These are phyloP conservation scores for Westerdykella aurantiaca DNA, from an alignment of 2,329 filamentous ascomycete genomes.

Conservation along the genomic window DNA sequence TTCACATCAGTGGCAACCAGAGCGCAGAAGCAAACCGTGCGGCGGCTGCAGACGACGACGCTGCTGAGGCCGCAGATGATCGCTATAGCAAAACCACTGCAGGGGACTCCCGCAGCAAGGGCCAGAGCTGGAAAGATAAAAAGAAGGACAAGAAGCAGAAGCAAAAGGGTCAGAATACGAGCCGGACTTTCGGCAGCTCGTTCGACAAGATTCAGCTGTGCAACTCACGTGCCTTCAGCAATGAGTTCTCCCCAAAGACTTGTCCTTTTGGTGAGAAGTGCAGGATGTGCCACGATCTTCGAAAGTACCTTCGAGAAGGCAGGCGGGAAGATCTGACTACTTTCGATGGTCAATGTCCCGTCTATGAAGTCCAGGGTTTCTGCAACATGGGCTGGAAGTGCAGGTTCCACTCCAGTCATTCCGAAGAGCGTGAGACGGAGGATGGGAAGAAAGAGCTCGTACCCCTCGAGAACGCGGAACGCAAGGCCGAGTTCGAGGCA, in stretches of 20 bases:
- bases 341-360: slow-evolving; percentile 72
- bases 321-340: slow-evolving; percentile 74
- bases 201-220: slow-evolving; percentile 74
- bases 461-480: slow-evolving; percentile 54
- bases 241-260: slow-evolving; percentile 72
- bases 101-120: slow-evolving; percentile 30
- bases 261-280: slow-evolving; percentile 79
- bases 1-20: slow-evolving; percentile 25
- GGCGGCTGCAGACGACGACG: slow-evolving; percentile 48
- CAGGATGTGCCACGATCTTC: slow-evolving; percentile 74
- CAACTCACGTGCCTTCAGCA: slow-evolving; percentile 60
- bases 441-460: slow-evolving; percentile 81
- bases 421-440: slow-evolving; percentile 67
- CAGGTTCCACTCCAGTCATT: slow-evolving; percentile 82
- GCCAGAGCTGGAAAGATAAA: slow-evolving; percentile 43
- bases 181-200: slow-evolving; percentile 73
- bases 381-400: slow-evolving; percentile 92
- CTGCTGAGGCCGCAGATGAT: slow-evolving; percentile 51
- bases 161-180: slow-evolving; percentile 72
- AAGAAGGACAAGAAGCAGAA: slow-evolving; percentile 57
- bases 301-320: slow-evolving; percentile 76
- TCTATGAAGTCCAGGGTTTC: slow-evolving; percentile 68
- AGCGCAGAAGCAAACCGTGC: slow-evolving; percentile 13
- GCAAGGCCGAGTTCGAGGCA: slow-evolving; percentile 45
- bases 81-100: slow-evolving; percentile 37